A percentile compares a stretch with the other conserved stretches of the same genome.
These are phyloP conservation scores for Acacia concinna DNA, from an alignment of 331 rosid species.

Conservation along the genomic window DNA sequence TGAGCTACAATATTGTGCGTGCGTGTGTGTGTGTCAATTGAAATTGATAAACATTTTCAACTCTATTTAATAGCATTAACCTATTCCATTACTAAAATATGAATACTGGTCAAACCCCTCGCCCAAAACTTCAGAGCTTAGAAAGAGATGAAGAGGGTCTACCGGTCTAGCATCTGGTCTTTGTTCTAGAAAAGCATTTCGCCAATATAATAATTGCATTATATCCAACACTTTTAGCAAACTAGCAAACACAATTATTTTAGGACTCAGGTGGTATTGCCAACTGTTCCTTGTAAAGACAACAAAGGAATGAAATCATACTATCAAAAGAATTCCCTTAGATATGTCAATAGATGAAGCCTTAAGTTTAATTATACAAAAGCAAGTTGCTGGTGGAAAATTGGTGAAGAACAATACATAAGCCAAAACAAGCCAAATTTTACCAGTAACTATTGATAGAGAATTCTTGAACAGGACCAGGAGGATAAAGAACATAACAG, in stretches of 20 bases:
- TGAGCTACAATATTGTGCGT: neutral
- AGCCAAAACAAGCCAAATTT: neutral
- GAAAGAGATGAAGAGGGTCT: neutral
- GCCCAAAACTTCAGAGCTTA: neutral
- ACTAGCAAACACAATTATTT: neutral
- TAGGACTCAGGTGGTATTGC: neutral
- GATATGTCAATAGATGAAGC: neutral
- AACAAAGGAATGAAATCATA: neutral
- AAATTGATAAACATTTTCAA: neutral
- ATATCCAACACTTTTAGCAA: neutral
- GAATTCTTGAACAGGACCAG: neutral
- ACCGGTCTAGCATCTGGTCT: neutral
- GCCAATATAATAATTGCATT: neutral
- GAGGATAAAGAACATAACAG: neutral
- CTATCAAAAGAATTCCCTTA: neutral
- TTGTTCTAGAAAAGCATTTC: neutral
- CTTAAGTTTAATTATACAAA: neutral
- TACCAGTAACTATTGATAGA: neutral
- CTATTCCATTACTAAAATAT: neutral
- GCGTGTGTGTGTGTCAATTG: neutral
- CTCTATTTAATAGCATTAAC: neutral
- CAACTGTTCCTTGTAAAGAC: neutral
- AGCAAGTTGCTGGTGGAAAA: neutral
- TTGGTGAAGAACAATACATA: neutral
- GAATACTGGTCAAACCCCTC: neutral